Percentiles rank a stretch among this genome's conserved stretches.
Evolutionary conservation across 305 asterid genomes (phyloP).

Genomic region (Plantago coronopus): DNA sequence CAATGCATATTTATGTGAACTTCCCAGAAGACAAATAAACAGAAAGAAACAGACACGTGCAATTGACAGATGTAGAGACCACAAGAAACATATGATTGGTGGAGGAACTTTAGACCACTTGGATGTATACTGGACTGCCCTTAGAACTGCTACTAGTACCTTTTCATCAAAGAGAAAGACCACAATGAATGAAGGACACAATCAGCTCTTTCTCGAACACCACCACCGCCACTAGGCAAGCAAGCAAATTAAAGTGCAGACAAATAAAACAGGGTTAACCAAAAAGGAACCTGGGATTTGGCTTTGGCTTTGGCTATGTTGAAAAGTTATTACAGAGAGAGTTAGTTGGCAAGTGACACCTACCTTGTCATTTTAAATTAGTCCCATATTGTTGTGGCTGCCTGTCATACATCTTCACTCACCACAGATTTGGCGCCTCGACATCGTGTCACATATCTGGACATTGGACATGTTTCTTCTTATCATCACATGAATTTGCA

Average conservation of each 20-base stretch:
- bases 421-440: slow-evolving; percentile 25
- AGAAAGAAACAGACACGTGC: background rate
- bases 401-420: slow-evolving; percentile 8
- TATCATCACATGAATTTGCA: background rate
- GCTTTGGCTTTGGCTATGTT: slow-evolving; percentile 66
- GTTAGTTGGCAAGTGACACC: slow-evolving; percentile 9
- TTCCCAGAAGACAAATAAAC: background rate
- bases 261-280: background rate
- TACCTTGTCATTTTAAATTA: background rate
- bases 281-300: slow-evolving; percentile 2
- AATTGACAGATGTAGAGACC: background rate
- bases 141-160: background rate
- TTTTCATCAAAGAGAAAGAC: background rate
- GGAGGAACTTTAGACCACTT: background rate
- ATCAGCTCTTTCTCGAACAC: background rate
- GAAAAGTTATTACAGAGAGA: slow-evolving; percentile 52
- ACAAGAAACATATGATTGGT: slow-evolving; percentile 7
- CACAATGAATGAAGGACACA: background rate
- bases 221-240: background rate
- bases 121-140: background rate
- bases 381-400: slow-evolving; percentile 7
- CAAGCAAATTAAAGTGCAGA: slow-evolving; percentile 3
- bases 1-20: background rate
- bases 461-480: background rate
- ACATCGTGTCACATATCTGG: slow-evolving; percentile 17